phyloP scores from a whole-genome alignment of 2,329 filamentous ascomycete genomes.

The Aspergillus sp. region DNA sequence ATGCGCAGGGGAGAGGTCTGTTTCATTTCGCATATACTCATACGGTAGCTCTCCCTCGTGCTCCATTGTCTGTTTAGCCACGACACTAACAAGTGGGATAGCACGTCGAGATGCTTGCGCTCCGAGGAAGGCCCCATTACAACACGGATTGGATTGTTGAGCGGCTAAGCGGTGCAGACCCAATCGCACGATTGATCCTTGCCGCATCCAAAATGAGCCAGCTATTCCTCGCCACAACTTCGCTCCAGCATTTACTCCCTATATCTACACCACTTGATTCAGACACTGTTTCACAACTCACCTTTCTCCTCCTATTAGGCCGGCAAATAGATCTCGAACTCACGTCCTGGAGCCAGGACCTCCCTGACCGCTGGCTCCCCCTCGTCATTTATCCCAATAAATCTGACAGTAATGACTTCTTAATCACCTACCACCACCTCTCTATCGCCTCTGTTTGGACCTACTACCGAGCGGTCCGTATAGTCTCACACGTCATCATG shows the following conservation, averaged over 20 bases:
- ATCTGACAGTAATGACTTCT: slow-evolving; percentile 26
- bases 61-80: not conserved
- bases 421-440: slow-evolving; percentile 35
- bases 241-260: slow-evolving; percentile 14
- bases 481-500: slow-evolving; percentile 33
- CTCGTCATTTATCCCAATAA: slow-evolving; percentile 28
- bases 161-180: slow-evolving; percentile 28
- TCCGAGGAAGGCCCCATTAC: slow-evolving; percentile 32
- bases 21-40: slow-evolving; percentile 39
- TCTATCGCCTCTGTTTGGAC: slow-evolving; percentile 33
- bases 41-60: slow-evolving; percentile 25
- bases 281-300: slow-evolving; percentile 19
- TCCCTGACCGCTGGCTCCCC: slow-evolving; percentile 36
- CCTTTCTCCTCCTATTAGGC: slow-evolving; percentile 24
- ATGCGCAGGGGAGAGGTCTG: slow-evolving; percentile 34
- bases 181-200: slow-evolving; percentile 32
- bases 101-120: slow-evolving; percentile 35
- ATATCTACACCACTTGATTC: slow-evolving; percentile 5
- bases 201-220: slow-evolving; percentile 31
- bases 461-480: slow-evolving; percentile 36
- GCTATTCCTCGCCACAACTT: slow-evolving; percentile 25
- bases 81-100: slow-evolving; percentile 12
- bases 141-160: slow-evolving; percentile 30
- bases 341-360: slow-evolving; percentile 29
- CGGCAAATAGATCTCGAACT: slow-evolving; percentile 29